A percentile compares a stretch with the other conserved stretches of the same genome.
phyloP scores from a whole-genome alignment of 164 flowering plant species.

The Euptelea pleiosperma region DNA sequence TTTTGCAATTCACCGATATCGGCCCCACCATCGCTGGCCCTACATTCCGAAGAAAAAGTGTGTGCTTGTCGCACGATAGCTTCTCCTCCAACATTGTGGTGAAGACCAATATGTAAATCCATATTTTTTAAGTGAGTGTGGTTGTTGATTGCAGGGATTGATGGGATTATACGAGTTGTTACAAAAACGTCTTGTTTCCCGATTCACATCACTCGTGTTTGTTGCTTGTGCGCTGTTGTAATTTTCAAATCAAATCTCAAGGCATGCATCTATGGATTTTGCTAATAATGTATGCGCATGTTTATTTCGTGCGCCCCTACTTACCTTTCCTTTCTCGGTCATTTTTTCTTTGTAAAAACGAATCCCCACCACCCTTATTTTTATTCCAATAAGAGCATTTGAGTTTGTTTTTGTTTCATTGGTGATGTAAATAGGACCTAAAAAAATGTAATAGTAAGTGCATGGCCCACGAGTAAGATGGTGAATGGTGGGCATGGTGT shows the following conservation, averaged over 20 bases:
- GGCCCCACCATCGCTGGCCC: no score
- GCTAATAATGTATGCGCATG: background rate
- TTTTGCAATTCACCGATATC: no score
- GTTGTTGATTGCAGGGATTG: background rate
- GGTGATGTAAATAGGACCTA: background rate
- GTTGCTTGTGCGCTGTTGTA: conserved; percentile 40
- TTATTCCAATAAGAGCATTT: conserved; percentile 23
- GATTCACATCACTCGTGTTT: conserved; percentile 39
- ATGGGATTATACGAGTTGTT: conserved; percentile 1
- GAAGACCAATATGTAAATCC: no score
- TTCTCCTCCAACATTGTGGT: no score
- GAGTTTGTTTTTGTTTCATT: conserved; percentile 2
- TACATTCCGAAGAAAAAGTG: no score
- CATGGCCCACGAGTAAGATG: conserved; percentile 31
- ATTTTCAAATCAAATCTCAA: conserved; percentile 30
- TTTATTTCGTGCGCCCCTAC: background rate
- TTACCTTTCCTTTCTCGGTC: conserved; percentile 31
- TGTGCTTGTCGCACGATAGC: no score
- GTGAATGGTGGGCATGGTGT: conserved; percentile 26
- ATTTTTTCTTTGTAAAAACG: conserved; percentile 13
- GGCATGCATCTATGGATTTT: conserved; percentile 6
- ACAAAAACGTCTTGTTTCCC: conserved; percentile 28
- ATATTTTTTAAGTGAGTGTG: background rate
- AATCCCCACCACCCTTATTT: background rate
- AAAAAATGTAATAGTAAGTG: conserved; percentile 8